Base-by-base conservation (phyloP, 495 filamentous ascomycete genomes). In the Penicillium coffeae region DNA sequence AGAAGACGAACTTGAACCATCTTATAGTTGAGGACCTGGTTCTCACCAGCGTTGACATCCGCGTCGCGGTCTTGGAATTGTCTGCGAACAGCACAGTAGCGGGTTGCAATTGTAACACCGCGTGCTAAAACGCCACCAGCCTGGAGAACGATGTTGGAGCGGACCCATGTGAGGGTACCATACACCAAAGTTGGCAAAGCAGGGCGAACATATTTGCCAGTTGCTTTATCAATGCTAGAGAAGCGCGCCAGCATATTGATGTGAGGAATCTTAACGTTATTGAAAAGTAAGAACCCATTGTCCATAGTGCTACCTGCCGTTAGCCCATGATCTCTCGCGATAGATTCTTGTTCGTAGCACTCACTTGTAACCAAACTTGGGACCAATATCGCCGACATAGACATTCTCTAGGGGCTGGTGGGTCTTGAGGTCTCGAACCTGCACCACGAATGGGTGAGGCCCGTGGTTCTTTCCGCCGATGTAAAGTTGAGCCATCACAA, bases 371-470 rank as follows among this genome's bases (percentile, higher is more conserved):
- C 84, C 85, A 48, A 85, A 84, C 59, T 88, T 88, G 21, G 83
- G 85, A 3, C 86, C 87, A 59, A 89, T 86, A 47, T 88, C 84
- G 12, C 86, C 86, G 2, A 88, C 77, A 38, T 84, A 77, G 40
- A 89, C 66, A 42, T 85, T 83, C 52, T 86, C 79, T 39, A 89
- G 62, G 1, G 85, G 84, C 56, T 85, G 69, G 54, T 89, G 85
- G 4, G 84, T 87, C 62, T 83, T 65, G 59, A 86, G 58, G 52
- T 87, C 82, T 50, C 86, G 74, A 56, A 90, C 77, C 55, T 87
- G 86, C 18, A 88, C 83, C 3, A 90, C 78, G 58, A 90, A 89
- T 9, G 86, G 83, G 53, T 89, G 86, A 19, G 86, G 85, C 1
- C 86, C 86, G 51, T 78, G 81, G 32, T 70, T 69, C 63, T 84